Base-by-base conservation (phyloP, 75 land plant genomes). In the Ceratopteris richardii region DNA sequence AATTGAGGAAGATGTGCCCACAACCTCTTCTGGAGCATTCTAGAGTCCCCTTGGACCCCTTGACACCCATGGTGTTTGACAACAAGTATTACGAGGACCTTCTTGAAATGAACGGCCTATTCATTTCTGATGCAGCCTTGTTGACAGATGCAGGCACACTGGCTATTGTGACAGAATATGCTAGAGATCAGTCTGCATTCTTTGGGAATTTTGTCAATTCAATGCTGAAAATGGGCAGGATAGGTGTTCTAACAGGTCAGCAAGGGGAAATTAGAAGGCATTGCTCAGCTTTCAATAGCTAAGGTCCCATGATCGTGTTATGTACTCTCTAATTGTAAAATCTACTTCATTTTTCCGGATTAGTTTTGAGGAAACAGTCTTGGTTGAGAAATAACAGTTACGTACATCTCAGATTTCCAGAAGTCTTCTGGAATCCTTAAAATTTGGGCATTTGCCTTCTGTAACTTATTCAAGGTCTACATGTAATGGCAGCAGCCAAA, bases 201-300 rank as follows among this genome's bases (percentile, higher is more conserved):
- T 78, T 70, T 23, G 19, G 27, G 10, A 79, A 65, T 18, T 89
- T 89, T 58, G 83, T 66, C 0, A 10, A 23, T 13, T 69, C 95
- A 7, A 82, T 89, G 89, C 78, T 74, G 62, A 85, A 85, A 56
- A 77, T 89, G 89, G 84, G 86, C 12, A 43, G 73, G 28, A 59
- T 80, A 11, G 79, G 61, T 0, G 78, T 80, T 44, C 58, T 67
- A 42, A 74, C 82, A 13, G 89, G 86, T 17, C 31, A 66, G 9
- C 86, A 31, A 2, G 83, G 83, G 13, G 76, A 80, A 58, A 80
- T 80, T 20, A 57, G 83, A 20, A 22, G 48, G 31, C 71, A 79
- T 25, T 79, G 82, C 48, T 64, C 76, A 46, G 41, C 44, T 1
- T 58, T 69, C n/a, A 73, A 79, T 21, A n/a, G n/a, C n/a, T n/a